Conservation (phyloP, 306 rosid species). For the Gastrolobium bilobum region DNA sequence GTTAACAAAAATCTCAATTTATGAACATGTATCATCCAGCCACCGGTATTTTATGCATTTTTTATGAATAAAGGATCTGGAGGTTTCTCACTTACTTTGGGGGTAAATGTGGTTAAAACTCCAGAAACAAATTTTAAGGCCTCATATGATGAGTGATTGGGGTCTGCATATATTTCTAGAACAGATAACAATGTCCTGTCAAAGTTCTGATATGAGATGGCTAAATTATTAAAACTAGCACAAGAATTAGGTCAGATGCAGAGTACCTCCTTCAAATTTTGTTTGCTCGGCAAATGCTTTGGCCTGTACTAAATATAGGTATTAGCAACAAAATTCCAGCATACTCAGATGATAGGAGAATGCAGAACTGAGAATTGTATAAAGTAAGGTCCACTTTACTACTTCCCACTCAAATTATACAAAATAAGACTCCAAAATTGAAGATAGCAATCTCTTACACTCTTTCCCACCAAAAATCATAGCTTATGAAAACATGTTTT, state of each 20-base stretch:
- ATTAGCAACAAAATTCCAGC: slow-evolving; percentile 33
- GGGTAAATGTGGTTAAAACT: slow-evolving; percentile 82
- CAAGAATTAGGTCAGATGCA: slow-evolving; percentile 24
- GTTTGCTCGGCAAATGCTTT: slow-evolving; percentile 78
- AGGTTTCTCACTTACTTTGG: slow-evolving; percentile 64
- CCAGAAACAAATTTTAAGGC: slow-evolving; percentile 87
- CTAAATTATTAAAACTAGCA: slow-evolving; percentile 30
- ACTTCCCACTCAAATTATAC: background rate
- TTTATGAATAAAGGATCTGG: background rate
- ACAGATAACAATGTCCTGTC: slow-evolving; percentile 46
- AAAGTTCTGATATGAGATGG: slow-evolving; percentile 42
- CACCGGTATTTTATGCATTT: slow-evolving; percentile 3
- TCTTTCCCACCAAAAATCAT: background rate
- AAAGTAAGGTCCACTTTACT: background rate
- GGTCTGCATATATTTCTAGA: slow-evolving; percentile 92
- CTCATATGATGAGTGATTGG: slow-evolving; percentile 79
- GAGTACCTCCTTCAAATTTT: slow-evolving; percentile 88
- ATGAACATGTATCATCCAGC: slow-evolving; percentile 20
- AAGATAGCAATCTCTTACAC: background rate
- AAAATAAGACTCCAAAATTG: background rate
- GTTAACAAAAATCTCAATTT: slow-evolving; percentile 29
- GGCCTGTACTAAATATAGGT: slow-evolving; percentile 62
- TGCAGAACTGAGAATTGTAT: slow-evolving; percentile 2
- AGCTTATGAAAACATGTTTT: slow-evolving; percentile 8
- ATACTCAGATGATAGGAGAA: slow-evolving; percentile 18